Evolutionary conservation across 331 rosid genomes (phyloP), one percentile per base, ranked within the genome.

Genomic region (Pyrus hybrid): DNA sequence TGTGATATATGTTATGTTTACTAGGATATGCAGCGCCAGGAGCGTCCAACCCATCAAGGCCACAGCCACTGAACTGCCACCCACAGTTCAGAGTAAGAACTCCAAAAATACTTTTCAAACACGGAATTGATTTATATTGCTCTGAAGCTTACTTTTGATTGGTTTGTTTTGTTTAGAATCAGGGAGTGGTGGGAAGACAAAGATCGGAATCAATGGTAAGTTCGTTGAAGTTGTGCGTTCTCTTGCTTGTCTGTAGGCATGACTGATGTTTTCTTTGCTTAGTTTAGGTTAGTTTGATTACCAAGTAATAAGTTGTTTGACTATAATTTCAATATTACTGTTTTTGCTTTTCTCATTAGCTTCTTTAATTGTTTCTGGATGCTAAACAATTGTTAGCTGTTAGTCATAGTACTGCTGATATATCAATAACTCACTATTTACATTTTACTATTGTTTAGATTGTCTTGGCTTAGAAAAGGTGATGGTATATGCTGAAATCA

Each of bases 31-130:
- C 72, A 74, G 58, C 61, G 80, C 69, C 64, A 63, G 84, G 63
- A 73, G 82, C 25, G 57, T 91, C 18, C 89, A 78, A 71, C 93
- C 96, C n/a, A 85, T 95, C 78, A 86, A 87, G 71, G 97, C 99
- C 43, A 95, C 97, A 2, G 99, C 99, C 66, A 95, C 99, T 2
- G 99, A 92, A 85, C 43, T 79, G 62, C 99, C 97, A 57, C 97
- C 92, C 28, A 85, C 96, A 1, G 72, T 87, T 37, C 89, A 80
- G 74, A 82, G 99, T 95, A 85, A 79, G 93, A 57, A 86, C 67
- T 2, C 21, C 21, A 56, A 4, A 13, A 47, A 30, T 41, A 60
- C 13, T 74, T 66, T 25, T n/a, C 21, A 4, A 22, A 68, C 23
- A n/a, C 6, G 35, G 35, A 2, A 6, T 37, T 70, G 79, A 56